Base-by-base conservation (phyloP, 2,329 filamentous ascomycete species). In the Cytospora leucostoma region DNA sequence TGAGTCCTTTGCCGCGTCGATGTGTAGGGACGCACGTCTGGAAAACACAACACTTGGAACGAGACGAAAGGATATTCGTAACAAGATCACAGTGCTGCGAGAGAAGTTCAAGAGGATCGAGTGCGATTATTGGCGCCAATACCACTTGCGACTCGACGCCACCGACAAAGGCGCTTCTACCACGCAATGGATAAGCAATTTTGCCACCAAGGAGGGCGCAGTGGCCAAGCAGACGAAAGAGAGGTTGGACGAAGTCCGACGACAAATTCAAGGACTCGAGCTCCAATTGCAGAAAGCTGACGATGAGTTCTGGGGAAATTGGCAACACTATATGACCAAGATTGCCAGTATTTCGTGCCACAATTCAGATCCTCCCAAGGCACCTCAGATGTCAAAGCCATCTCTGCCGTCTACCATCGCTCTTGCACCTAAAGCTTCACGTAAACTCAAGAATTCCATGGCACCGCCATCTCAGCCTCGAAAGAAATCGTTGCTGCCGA, bases 241-340 rank as follows among this genome's bases (percentile, higher is more conserved):
- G 15, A 21, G 4, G 1, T 55, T 55, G 19, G 49, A 37, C 8
- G 44, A 19, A 1, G 17, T 63, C 4, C 56, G 53, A 17, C 11
- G 38, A 13, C 34, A 56, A 7, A n/a, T 33, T 21, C 19, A 27
- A 15, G 4, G 10, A 17, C 53, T 47, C 6, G 33, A 56, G n/a
- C 12, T 53, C 11, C 13, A 59, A 37, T 35, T 54, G 27, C 11
- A 19, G 7, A n/a, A 19, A 1, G 7, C 37, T 15, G 52, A 65
- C 19, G 32, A 35, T 3, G 44, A 65, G 33, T 65, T 56, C 35
- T 65, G 60, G 59, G 52, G 17, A 10, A 32, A 15, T n/a, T 63
- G 60, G 63, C 44, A 53, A 38, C 10, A 50, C 5, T 38, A 27
- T n/a, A 21, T 65, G 34, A 38, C n/a, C 11, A 53, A 33, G 15